Conservation (phyloP, 352 stramenopile species). For the Phytophthora ramorum region DNA sequence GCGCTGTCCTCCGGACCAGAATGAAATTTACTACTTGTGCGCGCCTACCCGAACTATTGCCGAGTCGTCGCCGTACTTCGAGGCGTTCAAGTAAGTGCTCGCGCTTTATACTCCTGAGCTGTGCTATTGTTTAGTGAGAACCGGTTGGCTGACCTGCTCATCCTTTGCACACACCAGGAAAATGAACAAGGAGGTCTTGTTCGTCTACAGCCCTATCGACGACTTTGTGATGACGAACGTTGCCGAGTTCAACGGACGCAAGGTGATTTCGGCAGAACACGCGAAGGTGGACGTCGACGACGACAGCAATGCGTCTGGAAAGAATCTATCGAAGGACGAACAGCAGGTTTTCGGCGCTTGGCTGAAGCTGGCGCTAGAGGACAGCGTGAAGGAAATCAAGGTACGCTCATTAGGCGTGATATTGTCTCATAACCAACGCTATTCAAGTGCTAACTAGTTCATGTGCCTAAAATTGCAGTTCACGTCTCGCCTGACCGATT, state of each 20-base stretch:
- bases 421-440: background rate
- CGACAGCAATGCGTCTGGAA: conserved; percentile 47
- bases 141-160: conserved; percentile 2
- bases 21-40: conserved; percentile 99
- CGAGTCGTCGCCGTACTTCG: conserved; percentile 97
- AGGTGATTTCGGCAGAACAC: conserved; percentile 96
- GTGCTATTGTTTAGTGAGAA: background rate
- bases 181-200: conserved; percentile 96
- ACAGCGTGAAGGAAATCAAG: conserved; percentile 91
- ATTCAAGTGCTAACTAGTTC: background rate
- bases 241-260: conserved; percentile 95
- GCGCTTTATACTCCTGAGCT: background rate
- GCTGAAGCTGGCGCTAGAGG: conserved; percentile 92
- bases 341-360: conserved; percentile 92
- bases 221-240: conserved; percentile 99
- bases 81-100: conserved; percentile 96
- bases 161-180: conserved; percentile 52
- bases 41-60: conserved; percentile 96
- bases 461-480: conserved; percentile 44
- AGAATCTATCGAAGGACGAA: conserved; percentile 89
- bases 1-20: conserved; percentile 95
- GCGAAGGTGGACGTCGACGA: conserved; percentile 94
- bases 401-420: conserved; percentile 22
- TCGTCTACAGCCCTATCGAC: conserved; percentile 99
- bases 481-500: conserved; percentile 93